Base-by-base conservation (phyloP, 164 flowering plant species). In the Cinnamomum micranthum region DNA sequence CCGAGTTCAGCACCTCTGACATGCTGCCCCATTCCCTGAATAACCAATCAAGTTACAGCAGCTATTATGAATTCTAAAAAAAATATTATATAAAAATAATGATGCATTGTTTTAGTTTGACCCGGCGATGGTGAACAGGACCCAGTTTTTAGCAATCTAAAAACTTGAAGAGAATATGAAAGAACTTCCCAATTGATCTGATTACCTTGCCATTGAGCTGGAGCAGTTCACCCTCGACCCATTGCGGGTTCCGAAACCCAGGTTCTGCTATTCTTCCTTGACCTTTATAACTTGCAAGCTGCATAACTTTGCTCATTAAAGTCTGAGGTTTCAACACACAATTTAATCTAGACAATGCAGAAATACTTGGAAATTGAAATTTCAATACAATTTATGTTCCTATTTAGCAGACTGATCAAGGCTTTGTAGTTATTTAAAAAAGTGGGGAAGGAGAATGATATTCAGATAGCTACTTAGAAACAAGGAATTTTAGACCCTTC, bases 161-260 rank as follows among this genome's bases (percentile, higher is more conserved):
- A 7, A 4, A 15, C 20, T 55, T 55, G 60, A 55, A 55, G 20
- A 55, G 60, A 14, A 19, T 28, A 17, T 28, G 33, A 17, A 33
- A 17, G 35, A 31, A 28, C n/a, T 33, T 35, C 69, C 15, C 11
- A 3, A 67, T 17, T 31, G 33, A 17, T 67, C 6, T 33, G 17
- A 31, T 75, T 87, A 95, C 99, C 99, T 87, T 93, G 82, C 97
- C 98, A 75, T 82, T 91, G 20, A 95, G 90, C 81, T 87, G 96
- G 35, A 95, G 92, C 78, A 95, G 94, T 84, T 95, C 97, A 23
- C 99, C 99, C 50, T 88, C 94, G 69, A 92, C 98, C 99, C 98
- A 95, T 75, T 82, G 81, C 25, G 99, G 92, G 77, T 91, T 90
- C 70, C 62, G 55, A 80, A 89, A 92, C 60, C 97, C 99, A 73